Evolutionary conservation across 768 basidiomycete species (phyloP).

Genomic region (Amylocystis lapponica): DNA sequence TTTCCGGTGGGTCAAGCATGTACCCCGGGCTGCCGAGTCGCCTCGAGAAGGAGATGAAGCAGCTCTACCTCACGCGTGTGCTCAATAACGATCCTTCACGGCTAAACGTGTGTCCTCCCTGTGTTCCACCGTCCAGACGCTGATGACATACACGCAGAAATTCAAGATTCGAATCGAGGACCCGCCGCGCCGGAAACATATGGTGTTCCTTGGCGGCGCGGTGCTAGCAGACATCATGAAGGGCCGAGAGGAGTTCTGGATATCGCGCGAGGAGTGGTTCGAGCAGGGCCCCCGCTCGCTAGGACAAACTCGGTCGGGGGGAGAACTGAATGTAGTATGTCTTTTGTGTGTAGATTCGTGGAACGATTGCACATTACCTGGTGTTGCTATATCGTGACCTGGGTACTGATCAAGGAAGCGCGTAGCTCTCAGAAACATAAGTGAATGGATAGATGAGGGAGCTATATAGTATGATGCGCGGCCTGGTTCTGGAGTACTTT

Average conservation of each 20-base stretch:
- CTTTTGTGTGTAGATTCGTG: too few species aligned
- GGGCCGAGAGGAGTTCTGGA: constrained; percentile 90
- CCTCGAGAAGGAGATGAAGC: constrained; percentile 99
- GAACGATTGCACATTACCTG: too few species aligned
- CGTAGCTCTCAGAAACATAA: too few species aligned
- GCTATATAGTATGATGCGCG: background rate
- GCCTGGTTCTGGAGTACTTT: background rate
- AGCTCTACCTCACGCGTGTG: constrained; percentile 91
- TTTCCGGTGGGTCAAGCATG: constrained; percentile 98
- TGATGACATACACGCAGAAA: constrained; percentile 55
- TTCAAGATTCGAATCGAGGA: constrained; percentile 99
- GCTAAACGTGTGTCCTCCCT: constrained; percentile 62
- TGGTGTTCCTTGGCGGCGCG: constrained; percentile 99
- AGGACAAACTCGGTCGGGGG: constrained; percentile 80
- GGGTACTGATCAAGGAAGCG: too few species aligned
- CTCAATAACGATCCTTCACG: constrained; percentile 77
- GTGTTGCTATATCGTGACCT: too few species aligned
- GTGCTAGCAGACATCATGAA: constrained; percentile 99
- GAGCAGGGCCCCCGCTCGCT: constrained; percentile 80
- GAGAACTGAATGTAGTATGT: constrained; percentile 28
- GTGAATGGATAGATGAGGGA: too few species aligned
- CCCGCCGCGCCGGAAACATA: constrained; percentile 95
- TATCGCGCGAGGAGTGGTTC: constrained; percentile 90
- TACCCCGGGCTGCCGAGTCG: constrained; percentile 96
- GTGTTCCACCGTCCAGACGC: too few species aligned